Evolutionary conservation across 2,329 filamentous ascomycete species (phyloP), one percentile per base, ranked within the genome.

Genomic region (Fusarium stilboides): DNA sequence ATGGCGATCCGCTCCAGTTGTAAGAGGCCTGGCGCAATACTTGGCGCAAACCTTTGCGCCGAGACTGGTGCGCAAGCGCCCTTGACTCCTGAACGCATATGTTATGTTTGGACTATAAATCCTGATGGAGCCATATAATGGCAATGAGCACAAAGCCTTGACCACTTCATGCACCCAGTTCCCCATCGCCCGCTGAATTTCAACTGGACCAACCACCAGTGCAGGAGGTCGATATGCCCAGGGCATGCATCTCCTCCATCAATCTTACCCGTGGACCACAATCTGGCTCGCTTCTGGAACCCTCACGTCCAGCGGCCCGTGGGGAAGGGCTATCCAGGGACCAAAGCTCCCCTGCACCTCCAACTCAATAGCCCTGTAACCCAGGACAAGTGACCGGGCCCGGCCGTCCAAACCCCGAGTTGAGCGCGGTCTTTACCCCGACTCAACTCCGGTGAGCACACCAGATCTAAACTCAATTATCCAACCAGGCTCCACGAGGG

Each of bases 1-100:
- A 56, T 56, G 65, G 49, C 37, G 71, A 73, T 72, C 71, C 67
- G 71, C 71, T 64, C 71, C 71, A 74, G 69, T 73, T 67, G 64
- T 58, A 46, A 59, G 59, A 57, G 61, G 54, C 54, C 62, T 68
- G 67, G 50, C 50, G 42, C 45, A 55, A 62, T 37, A 57, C 62
- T 66, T 70, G 56, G 53, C 46, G 57, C 54, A 55, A 49, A 44
- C 52, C 58, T 51, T 59, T 65, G 43, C 39, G 39, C 49, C 37
- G 40, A 52, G 59, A 40, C 42, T 58, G 45, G 45, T 55, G 46
- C 51, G 46, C 59, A 67, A 67, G 54, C 43, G 34, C 22, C 33
- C 42, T 53, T 26, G 5, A 43, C 10, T 43, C 40, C 28, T 51
- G 43, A 28, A 24, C 22, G 31, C 26, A 49, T 54, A 34, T 20